Evolutionary conservation across 208 protist genomes (phyloP).

Genomic region (Sergeia podlipaevii): DNA sequence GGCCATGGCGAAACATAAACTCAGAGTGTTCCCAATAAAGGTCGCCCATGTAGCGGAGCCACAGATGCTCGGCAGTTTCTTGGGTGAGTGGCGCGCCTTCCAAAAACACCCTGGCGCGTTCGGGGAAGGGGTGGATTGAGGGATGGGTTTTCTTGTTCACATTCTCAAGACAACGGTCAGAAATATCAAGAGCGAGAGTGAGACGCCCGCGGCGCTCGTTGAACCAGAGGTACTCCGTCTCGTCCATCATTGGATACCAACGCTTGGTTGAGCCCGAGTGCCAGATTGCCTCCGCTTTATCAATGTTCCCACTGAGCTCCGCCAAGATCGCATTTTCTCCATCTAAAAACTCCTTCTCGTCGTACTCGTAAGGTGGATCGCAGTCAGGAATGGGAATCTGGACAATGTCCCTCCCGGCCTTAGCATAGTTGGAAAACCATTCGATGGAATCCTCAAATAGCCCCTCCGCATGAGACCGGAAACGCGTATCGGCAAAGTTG

Average conservation of each 20-base stretch:
- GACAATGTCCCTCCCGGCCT: slow-evolving; percentile 68
- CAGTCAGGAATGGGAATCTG: slow-evolving; percentile 84
- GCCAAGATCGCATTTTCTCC: slow-evolving; percentile 80
- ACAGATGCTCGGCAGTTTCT: slow-evolving; percentile 89
- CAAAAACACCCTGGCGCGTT: slow-evolving; percentile 74
- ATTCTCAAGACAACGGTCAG: slow-evolving; percentile 83
- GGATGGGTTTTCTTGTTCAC: slow-evolving; percentile 90
- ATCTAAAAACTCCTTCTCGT: slow-evolving; percentile 87
- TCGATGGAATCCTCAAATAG: slow-evolving; percentile 85
- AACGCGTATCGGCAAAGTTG: slow-evolving; percentile 67
- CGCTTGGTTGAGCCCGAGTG: slow-evolving; percentile 75
- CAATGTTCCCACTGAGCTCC: slow-evolving; percentile 72
- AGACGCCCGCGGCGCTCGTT: slow-evolving; percentile 85
- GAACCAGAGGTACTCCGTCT: slow-evolving; percentile 91
- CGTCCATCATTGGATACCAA: slow-evolving; percentile 86
- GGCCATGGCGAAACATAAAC: slow-evolving; percentile 78
- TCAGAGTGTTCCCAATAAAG: slow-evolving; percentile 85
- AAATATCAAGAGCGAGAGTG: slow-evolving; percentile 77
- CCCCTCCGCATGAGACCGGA: slow-evolving; percentile 71
- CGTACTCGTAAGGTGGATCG: slow-evolving; percentile 82
- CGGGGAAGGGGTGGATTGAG: slow-evolving; percentile 88
- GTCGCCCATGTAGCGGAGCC: slow-evolving; percentile 89
- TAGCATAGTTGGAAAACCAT: slow-evolving; percentile 77
- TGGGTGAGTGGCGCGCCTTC: slow-evolving; percentile 84
- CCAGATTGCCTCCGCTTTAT: slow-evolving; percentile 84